Evolutionary conservation across 164 flowering plant species (phyloP), one percentile per base, ranked within the genome.

Genomic region (Akebia trifoliata): DNA sequence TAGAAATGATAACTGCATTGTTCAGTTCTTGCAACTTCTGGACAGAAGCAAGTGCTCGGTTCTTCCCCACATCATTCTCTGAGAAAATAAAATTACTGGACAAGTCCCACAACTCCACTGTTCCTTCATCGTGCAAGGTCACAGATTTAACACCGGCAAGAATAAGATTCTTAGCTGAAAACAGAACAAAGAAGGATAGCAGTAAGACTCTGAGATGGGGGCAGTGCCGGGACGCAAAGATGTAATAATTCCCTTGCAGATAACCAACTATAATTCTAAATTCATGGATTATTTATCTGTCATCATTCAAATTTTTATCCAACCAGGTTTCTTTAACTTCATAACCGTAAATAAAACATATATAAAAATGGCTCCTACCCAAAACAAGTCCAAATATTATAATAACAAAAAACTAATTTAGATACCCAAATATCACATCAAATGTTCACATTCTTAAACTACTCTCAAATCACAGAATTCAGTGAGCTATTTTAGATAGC

Each of bases 91-190:
- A 89, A 62, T 84, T 89, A 66, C 91, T 74, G 1, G 94, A 89
- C 60, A 89, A 58, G 67, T 89, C 94, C 94, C 96, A 89, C 62
- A 89, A 50, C 59, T 86, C 89, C 52, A 89, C 94, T 0, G 34
- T 47, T 28, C 83, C 84, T 66, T 84, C 91, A 67, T 89, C 96
- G 59, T 89, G 96, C 78, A 89, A 69, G 18, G 91, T 81, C 53
- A 89, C 89, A 48, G 94, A 89, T 69, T 86, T 89, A 30, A 89
- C 94, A 62, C 96, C 96, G 54, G 96, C 91, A 52, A 89, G 91
- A 71, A 89, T 62, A 36, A 89, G 83, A 48, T 89, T 89, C 70
- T 89, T 89, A 11, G 96, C 94, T 89, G 88, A 75, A 79, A 52
- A 28, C 34, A 63, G 34, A 44, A 44, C 22, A 72, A 37, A 12